Conservation (phyloP, 176 grass and related monocot species). For the Aechmea fasciata region DNA sequence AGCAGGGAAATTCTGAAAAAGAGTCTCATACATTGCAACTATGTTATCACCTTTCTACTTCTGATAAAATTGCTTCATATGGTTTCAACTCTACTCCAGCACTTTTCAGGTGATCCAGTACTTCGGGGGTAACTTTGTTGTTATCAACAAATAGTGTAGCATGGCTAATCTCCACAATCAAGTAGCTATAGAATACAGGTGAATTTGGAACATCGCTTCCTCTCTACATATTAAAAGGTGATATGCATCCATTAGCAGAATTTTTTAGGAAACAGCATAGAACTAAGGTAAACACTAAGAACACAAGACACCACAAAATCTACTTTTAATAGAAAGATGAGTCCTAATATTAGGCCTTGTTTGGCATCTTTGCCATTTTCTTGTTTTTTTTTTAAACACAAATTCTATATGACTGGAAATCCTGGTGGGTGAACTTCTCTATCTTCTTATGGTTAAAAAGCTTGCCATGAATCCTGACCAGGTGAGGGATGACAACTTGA, state of each 20-base stretch:
- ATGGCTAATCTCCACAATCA: conserved; percentile 48
- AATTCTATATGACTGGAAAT: too few species aligned
- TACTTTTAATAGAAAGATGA: background rate
- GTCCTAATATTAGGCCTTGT: too few species aligned
- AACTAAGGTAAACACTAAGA: conserved; percentile 12
- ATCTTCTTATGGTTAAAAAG: too few species aligned
- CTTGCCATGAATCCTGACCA: too few species aligned
- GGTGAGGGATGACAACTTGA: too few species aligned
- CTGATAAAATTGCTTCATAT: conserved; percentile 64
- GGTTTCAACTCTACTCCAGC: conserved; percentile 69
- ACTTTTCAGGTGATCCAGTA: conserved; percentile 47
- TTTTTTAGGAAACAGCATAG: conserved; percentile 11
- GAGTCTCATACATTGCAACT: background rate
- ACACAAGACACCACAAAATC: background rate
- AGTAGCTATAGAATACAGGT: conserved; percentile 92
- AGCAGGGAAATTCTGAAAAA: background rate
- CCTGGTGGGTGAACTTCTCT: too few species aligned
- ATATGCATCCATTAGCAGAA: conserved; percentile 17
- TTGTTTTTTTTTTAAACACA: too few species aligned
- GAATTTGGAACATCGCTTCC: conserved; percentile 88
- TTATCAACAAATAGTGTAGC: conserved; percentile 81
- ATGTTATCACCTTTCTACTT: conserved; percentile 57
- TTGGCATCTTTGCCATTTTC: too few species aligned
- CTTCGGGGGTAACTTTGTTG: conserved; percentile 57
- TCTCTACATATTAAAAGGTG: conserved; percentile 56